Base-by-base conservation (phyloP, 75 land plant genomes). In the Pinus tabuliformis region DNA sequence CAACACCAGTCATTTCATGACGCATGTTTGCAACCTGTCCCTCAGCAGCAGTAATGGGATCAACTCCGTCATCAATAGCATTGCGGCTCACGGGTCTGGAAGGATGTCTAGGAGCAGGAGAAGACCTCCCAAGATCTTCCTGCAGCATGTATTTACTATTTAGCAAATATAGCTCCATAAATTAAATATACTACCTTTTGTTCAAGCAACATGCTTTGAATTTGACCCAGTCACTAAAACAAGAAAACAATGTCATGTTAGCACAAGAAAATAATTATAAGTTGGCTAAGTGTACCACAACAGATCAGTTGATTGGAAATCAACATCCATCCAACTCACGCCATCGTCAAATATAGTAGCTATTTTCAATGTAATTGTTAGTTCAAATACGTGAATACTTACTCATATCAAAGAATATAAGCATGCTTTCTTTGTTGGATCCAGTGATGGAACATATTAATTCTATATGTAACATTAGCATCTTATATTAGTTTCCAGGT, bases 51-150 rank as follows among this genome's bases (percentile, higher is more conserved):
- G 58, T 60, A 20, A 82, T 21, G 16, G 75, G 26, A 9, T 86
- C 92, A 36, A 66, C 62, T 26, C 56, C 82, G 39, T 94, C 92
- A 73, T 89, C 96, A 82, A 87, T 85, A 17, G 97, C 81, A 73
- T 89, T 87, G 11, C 93, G 83, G 81, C 97, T 91, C 24, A 87
- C 89, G 1, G 97, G 91, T 62, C 92, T 89, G 22, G 97, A 94
- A 21, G 82, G 91, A 58, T 81, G 84, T 13, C 89, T 78, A 57
- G 90, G 81, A 14, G 86, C 87, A 17, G 91, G 86, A 71, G 86
- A 83, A 1, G 88, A 49, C 64, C 88, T 84, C 20, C 89, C 90
- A 64, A 93, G 78, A 72, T 95, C 98, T 78, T 95, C 89, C 98
- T 95, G 91, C 68, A 79, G 28, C 22, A 68, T 33, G 18, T 16